Conservation (phyloP, 805 yeast species). For the Sungouiozyma intestinalis region DNA sequence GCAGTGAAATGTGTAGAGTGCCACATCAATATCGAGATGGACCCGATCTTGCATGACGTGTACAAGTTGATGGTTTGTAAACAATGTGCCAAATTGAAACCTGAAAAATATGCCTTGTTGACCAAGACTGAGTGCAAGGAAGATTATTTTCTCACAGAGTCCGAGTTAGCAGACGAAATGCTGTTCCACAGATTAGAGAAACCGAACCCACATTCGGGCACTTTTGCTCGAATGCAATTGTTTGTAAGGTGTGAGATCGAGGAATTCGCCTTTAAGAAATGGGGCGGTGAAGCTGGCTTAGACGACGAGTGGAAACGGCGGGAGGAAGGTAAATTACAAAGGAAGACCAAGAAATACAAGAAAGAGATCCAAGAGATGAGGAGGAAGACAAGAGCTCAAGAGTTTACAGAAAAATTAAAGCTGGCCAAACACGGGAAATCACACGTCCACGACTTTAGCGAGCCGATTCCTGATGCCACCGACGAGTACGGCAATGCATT, state of each 20-base stretch:
- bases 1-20: slow-evolving; percentile 86
- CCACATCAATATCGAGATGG: slow-evolving; percentile 60
- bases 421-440: slow-evolving; percentile 47
- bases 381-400: slow-evolving; percentile 85
- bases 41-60: slow-evolving; percentile 55
- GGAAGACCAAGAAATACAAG: slow-evolving; percentile 72
- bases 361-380: slow-evolving; percentile 80
- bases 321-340: slow-evolving; percentile 55
- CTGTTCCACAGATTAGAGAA: slow-evolving; percentile 72
- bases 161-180: slow-evolving; percentile 66
- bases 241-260: slow-evolving; percentile 89
- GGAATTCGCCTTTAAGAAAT: slow-evolving; percentile 80
- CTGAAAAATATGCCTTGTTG: slow-evolving; percentile 81
- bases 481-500: slow-evolving; percentile 33
- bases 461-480: slow-evolving; percentile 28
- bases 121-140: slow-evolving; percentile 94
- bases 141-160: slow-evolving; percentile 88
- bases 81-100: slow-evolving; percentile 56
- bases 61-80: slow-evolving; percentile 73
- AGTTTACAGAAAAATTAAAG: slow-evolving; percentile 59
- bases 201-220: slow-evolving; percentile 87
- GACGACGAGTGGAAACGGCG: slow-evolving; percentile 90
- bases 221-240: slow-evolving; percentile 86
- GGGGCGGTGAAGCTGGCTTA: slow-evolving; percentile 84
- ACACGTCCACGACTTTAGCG: slow-evolving; percentile 71